These are phyloP conservation scores for Backusella parvicylindrica DNA, from an alignment of 192 early-diverging fungal species.

Conservation along the genomic window DNA sequence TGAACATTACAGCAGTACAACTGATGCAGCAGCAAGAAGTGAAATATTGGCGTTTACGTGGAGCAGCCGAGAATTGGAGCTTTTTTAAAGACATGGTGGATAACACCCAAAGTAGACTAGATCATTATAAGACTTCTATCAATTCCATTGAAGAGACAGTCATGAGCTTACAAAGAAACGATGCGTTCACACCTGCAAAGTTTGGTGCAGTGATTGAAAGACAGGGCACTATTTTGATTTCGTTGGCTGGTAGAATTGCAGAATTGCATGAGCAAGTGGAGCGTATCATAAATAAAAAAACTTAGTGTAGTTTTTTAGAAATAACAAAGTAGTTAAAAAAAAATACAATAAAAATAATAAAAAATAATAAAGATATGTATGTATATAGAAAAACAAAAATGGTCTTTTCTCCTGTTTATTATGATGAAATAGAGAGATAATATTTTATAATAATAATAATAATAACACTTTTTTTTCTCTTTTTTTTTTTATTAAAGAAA, in stretches of 20 bases:
- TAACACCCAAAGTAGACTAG: not conserved
- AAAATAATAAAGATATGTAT: not conserved
- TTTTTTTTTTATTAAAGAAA: not conserved
- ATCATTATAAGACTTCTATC: not conserved
- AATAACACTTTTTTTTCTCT: not conserved
- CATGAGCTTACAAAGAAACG: not conserved
- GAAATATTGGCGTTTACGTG: conserved; percentile 1
- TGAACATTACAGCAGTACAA: not conserved
- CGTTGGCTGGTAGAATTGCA: not conserved
- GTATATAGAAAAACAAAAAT: no score
- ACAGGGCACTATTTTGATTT: not conserved
- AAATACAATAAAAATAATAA: not conserved
- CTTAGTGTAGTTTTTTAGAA: not conserved
- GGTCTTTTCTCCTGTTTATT: not conserved
- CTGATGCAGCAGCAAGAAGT: not conserved
- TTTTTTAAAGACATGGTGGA: not conserved
- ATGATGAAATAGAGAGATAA: not conserved
- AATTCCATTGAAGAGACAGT: not conserved
- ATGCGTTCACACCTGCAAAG: not conserved
- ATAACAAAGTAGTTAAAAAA: no score
- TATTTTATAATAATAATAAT: not conserved
- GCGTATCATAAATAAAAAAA: not conserved
- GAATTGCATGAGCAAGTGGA: not conserved
- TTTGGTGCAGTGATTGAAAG: not conserved
- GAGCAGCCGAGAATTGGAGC: not conserved